phyloP scores from a whole-genome alignment of 495 filamentous ascomycete species.

The Neurospora africana region DNA sequence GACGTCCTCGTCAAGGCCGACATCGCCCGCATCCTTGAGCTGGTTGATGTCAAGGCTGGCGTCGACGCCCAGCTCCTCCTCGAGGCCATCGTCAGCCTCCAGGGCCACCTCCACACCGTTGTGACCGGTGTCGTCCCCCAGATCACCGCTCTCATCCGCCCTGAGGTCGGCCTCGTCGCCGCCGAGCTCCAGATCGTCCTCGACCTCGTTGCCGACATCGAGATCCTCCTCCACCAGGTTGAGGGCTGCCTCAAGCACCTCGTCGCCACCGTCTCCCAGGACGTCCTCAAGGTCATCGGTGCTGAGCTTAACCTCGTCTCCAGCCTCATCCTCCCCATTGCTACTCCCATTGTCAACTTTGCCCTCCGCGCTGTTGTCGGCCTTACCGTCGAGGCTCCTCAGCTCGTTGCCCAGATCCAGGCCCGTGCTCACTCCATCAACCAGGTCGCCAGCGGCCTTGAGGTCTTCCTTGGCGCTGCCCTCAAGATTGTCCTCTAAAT shows the following conservation, averaged over 20 bases:
- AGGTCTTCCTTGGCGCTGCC: neutral
- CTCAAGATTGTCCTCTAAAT: neutral
- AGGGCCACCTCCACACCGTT: conserved; percentile 1
- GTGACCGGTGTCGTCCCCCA: neutral
- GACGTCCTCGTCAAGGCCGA: conserved; percentile 5
- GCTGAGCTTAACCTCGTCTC: neutral
- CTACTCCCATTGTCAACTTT: neutral
- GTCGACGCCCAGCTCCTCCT: neutral
- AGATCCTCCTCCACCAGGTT: neutral
- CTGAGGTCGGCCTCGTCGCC: neutral
- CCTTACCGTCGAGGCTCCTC: neutral
- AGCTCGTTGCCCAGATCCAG: neutral
- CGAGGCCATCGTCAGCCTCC: conserved; percentile 2
- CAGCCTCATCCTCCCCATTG: neutral
- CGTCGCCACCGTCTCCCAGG: neutral
- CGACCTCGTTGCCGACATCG: conserved; percentile 3
- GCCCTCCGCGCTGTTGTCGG: neutral
- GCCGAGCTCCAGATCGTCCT: conserved; percentile 5
- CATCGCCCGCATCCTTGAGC: neutral
- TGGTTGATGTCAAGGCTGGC: neutral
- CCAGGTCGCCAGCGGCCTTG: neutral
- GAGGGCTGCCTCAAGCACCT: conserved; percentile 4
- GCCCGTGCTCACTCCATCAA: neutral
- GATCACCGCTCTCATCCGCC: neutral
- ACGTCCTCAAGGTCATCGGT: neutral